Evolutionary conservation across 2,329 filamentous ascomycete species (phyloP).

Genomic region (Diaporthe sp.): DNA sequence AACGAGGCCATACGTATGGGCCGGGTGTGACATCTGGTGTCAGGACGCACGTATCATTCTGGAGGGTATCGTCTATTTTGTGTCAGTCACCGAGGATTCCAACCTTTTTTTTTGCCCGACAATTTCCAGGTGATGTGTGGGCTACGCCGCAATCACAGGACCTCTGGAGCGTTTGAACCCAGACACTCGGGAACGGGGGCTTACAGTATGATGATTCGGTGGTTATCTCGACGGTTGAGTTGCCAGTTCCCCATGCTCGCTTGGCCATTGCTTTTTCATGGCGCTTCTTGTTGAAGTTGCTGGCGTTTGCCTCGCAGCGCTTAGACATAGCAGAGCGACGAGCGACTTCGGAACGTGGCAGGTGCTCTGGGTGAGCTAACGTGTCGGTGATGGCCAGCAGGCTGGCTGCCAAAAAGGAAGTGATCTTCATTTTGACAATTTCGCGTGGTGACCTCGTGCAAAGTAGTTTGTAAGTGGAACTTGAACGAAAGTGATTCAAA

Average conservation of each 20-base stretch:
- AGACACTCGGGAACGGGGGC: neutral
- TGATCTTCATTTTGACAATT: neutral
- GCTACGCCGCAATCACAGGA: neutral
- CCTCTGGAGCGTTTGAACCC: no score
- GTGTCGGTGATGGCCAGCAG: conserved; percentile 25
- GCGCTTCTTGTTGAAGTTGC: conserved; percentile 35
- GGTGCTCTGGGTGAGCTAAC: conserved; percentile 6
- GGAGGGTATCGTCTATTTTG: conserved; percentile 27
- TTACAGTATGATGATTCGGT: conserved; percentile 38
- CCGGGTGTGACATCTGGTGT: conserved; percentile 36
- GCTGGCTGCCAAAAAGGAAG: conserved; percentile 20
- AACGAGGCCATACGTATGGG: conserved; percentile 38
- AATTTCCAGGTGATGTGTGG: neutral
- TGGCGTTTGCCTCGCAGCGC: conserved; percentile 29
- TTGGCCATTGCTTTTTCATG: conserved; percentile 28
- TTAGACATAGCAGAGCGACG: conserved; percentile 35
- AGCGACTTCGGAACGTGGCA: conserved; percentile 16
- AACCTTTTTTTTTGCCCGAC: no score
- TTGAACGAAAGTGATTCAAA: neutral
- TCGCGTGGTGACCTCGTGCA: no score
- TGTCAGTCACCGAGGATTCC: neutral
- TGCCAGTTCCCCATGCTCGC: conserved; percentile 21
- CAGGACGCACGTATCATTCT: conserved; percentile 38
- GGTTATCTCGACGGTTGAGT: conserved; percentile 24
- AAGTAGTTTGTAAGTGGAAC: no score